These are phyloP conservation scores for Penicillium psychrofluorescens DNA, from an alignment of 495 filamentous ascomycete species.

Conservation along the genomic window DNA sequence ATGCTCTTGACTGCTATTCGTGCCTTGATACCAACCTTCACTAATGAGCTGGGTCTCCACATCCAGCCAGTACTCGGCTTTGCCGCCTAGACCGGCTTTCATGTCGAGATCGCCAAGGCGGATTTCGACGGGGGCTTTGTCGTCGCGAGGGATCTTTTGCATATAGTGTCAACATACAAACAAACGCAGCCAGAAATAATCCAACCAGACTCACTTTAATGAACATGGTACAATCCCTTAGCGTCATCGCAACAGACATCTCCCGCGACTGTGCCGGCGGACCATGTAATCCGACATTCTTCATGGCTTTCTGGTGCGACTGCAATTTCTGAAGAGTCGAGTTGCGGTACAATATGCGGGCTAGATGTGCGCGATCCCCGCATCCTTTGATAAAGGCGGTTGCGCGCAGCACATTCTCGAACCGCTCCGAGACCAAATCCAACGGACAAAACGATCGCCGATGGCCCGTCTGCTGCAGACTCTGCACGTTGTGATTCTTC, in stretches of 20 bases:
- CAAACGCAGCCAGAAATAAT: not conserved
- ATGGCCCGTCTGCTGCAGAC: constrained; percentile 11
- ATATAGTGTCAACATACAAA: not conserved
- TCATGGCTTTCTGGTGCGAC: constrained; percentile 24
- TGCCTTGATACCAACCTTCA: constrained; percentile 66
- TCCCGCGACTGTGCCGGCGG: constrained; percentile 22
- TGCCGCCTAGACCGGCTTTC: constrained; percentile 64
- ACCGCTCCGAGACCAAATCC: constrained; percentile 40
- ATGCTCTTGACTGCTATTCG: constrained; percentile 15
- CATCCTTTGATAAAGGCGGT: constrained; percentile 30
- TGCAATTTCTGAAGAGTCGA: constrained; percentile 26
- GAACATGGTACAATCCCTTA: constrained; percentile 83
- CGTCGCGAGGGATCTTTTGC: constrained; percentile 21
- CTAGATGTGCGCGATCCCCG: constrained; percentile 27
- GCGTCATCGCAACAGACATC: constrained; percentile 65
- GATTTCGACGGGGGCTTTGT: constrained; percentile 51
- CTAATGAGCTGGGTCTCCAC: constrained; percentile 55
- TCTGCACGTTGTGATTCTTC: constrained; percentile 32
- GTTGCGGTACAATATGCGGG: constrained; percentile 29
- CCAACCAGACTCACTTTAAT: constrained; percentile 45
- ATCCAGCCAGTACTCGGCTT: constrained; percentile 65
- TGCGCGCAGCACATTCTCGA: constrained; percentile 28
- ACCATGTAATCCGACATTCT: constrained; percentile 32
- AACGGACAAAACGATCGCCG: constrained; percentile 49
- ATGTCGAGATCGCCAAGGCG: constrained; percentile 82